Evolutionary conservation across 1,284 basidiomycete genomes (phyloP).

Genomic region (Rhodotorula mucilaginosa): DNA sequence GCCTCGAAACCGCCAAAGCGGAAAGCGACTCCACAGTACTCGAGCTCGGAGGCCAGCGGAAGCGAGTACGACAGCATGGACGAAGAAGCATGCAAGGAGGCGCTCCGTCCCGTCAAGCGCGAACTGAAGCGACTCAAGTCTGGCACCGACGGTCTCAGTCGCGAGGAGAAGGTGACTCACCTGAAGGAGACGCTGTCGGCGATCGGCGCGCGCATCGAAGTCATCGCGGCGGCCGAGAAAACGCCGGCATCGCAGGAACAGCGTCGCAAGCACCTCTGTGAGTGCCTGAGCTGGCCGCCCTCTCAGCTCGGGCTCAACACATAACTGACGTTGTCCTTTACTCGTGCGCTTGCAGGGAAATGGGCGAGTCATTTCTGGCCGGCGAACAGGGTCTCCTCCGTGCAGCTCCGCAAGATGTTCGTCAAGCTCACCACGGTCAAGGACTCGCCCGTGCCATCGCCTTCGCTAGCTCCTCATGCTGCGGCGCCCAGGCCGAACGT

Average conservation of each 20-base stretch:
- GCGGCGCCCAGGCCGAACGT: not conserved
- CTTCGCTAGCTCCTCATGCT: not conserved
- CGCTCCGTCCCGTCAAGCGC: constrained; percentile 93
- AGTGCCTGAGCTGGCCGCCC: constrained; percentile 51
- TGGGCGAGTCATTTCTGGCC: constrained; percentile 40
- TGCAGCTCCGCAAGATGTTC: constrained; percentile 26
- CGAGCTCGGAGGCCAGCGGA: constrained; percentile 20
- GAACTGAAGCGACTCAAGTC: constrained; percentile 95
- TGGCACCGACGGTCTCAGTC: constrained; percentile 84
- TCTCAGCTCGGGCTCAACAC: not conserved
- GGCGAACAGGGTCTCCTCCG: constrained; percentile 16
- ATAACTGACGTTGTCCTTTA: not conserved
- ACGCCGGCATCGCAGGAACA: constrained; percentile 70
- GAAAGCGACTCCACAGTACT: constrained; percentile 45
- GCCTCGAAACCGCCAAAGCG: constrained; percentile 25
- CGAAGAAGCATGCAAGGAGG: constrained; percentile 89
- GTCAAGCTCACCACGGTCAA: constrained; percentile 17
- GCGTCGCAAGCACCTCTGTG: constrained; percentile 94
- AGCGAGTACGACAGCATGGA: constrained; percentile 64
- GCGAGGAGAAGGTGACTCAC: constrained; percentile 91
- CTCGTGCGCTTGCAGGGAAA: constrained; percentile 19
- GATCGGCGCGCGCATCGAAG: constrained; percentile 89
- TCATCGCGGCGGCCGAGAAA: constrained; percentile 72
- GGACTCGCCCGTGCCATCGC: constrained; percentile 14
- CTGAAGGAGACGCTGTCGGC: constrained; percentile 92